Evolutionary conservation across 179 eudicot species (phyloP), one percentile per base, ranked within the genome.

Genomic region (Gypsophila paniculata): DNA sequence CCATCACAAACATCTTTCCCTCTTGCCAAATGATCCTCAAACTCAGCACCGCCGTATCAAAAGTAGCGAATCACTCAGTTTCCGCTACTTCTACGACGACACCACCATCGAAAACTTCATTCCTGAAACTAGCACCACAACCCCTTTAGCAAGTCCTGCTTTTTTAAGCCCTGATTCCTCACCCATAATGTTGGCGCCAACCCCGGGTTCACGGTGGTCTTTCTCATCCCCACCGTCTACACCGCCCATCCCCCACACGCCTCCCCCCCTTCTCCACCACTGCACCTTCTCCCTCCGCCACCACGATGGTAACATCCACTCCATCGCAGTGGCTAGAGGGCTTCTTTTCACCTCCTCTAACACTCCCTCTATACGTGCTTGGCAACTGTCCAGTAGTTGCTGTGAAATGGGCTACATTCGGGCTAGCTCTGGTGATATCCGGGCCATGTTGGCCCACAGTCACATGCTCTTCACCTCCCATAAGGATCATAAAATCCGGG

Each of bases 401-500:
- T 52, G 71, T 21, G 88, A 88, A 38, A 63, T 78, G 66, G 91
- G 91, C 11, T 79, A 74, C 64, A 69, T 89, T 23, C 78, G 76
- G 57, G 77, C 91, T 1, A 68, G 74, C 25, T 74, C 75, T 4
- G 87, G 86, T 9, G 80, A 81, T 10, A 82, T 87, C 1, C 82
- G 86, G 25, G 72, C 88, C 32, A 86, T 89, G 49, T 44, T 89
- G 29, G 76, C 81, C 29, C 71, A 81, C 59, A 76, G 81, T 3
- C 77, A 75, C 22, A 51, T 78, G 62, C 81, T 89, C 34, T 84
- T 89, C 69, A 86, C 90, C 11, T 72, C 91, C 0, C 91, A 89
- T 29, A 78, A 77, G 19, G 91, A 89, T 71, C 61, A 62, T 61
- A 84, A 76, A 60, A 79, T 87, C 42, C 76, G 91, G 11, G 73